These are phyloP conservation scores for Beauveria varroae DNA, from an alignment of 2,329 filamentous ascomycete genomes.

Conservation along the genomic window DNA sequence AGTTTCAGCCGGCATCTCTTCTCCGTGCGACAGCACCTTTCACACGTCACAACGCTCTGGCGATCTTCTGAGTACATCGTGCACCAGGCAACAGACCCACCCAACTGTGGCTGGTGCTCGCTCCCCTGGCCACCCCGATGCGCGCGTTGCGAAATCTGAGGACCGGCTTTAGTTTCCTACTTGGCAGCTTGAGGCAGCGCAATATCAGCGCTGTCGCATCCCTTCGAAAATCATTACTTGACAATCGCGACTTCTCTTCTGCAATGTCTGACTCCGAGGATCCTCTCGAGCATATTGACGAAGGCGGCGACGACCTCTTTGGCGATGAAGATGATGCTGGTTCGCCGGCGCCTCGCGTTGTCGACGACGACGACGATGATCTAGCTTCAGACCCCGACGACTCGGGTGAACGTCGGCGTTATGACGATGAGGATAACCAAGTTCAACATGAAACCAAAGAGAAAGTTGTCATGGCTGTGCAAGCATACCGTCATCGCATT, in stretches of 20 bases:
- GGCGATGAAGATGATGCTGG: constrained; percentile 56
- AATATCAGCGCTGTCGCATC: neutral
- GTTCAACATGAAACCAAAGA: constrained; percentile 40
- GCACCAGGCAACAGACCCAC: constrained; percentile 9
- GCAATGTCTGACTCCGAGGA: constrained; percentile 53
- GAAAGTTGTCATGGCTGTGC: constrained; percentile 54
- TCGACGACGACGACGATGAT: constrained; percentile 54
- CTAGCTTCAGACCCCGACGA: constrained; percentile 44
- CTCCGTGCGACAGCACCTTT: too few relatives aligned
- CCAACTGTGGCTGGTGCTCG: constrained; percentile 3
- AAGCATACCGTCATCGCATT: constrained; percentile 60
- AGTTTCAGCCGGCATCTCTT: neutral
- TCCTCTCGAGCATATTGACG: constrained; percentile 43
- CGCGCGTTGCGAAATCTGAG: constrained; percentile 4
- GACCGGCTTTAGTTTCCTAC: neutral
- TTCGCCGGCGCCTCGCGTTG: constrained; percentile 54
- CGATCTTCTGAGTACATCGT: neutral
- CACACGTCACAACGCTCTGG: too few relatives aligned
- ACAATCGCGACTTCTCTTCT: neutral
- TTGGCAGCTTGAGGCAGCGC: neutral
- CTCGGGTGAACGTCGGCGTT: constrained; percentile 31
- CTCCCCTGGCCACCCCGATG: neutral
- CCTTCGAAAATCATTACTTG: neutral
- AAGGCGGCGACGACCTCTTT: constrained; percentile 54
- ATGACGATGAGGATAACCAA: constrained; percentile 39